Evolutionary conservation across 2,329 filamentous ascomycete genomes (phyloP).

Genomic region (Diaporthe longicolla): DNA sequence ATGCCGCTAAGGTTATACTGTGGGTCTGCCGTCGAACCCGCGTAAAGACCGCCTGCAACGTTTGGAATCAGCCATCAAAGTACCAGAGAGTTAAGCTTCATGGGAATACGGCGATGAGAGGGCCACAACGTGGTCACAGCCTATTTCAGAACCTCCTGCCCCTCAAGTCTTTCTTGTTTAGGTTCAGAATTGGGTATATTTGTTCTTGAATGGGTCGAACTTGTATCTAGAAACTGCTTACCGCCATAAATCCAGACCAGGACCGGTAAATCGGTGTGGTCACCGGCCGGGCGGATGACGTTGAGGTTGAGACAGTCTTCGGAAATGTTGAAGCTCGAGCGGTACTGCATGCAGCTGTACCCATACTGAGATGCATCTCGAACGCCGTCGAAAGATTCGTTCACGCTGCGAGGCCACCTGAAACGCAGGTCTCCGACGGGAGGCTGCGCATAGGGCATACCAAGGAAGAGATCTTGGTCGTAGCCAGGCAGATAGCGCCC

Average conservation of each 20-base stretch:
- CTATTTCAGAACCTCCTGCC: no score
- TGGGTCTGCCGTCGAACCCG: conserved; percentile 64
- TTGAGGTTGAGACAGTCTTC: conserved; percentile 64
- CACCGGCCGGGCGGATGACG: conserved; percentile 58
- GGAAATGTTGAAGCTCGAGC: conserved; percentile 57
- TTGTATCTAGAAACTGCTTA: no score
- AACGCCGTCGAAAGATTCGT: conserved; percentile 55
- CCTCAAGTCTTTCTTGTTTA: no score
- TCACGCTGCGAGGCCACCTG: conserved; percentile 54
- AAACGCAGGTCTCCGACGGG: conserved; percentile 55
- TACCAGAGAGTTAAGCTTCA: no score
- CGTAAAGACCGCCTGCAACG: conserved; percentile 61
- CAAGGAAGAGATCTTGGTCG: conserved; percentile 58
- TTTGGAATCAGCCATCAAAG: no score
- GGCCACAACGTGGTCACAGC: no score
- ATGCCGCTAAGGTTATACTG: conserved; percentile 77
- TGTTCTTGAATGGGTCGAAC: no score
- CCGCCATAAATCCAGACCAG: conserved; percentile 70
- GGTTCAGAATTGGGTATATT: no score
- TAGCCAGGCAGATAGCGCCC: conserved; percentile 52
- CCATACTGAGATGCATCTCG: conserved; percentile 59
- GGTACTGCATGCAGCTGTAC: conserved; percentile 63
- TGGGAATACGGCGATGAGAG: no score
- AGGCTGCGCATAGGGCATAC: conserved; percentile 57
- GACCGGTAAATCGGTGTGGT: conserved; percentile 56